Percentiles rank a stretch among this genome's conserved stretches.
phyloP scores from a whole-genome alignment of 1,139 yeast genomes.

The Pichia sp. region DNA sequence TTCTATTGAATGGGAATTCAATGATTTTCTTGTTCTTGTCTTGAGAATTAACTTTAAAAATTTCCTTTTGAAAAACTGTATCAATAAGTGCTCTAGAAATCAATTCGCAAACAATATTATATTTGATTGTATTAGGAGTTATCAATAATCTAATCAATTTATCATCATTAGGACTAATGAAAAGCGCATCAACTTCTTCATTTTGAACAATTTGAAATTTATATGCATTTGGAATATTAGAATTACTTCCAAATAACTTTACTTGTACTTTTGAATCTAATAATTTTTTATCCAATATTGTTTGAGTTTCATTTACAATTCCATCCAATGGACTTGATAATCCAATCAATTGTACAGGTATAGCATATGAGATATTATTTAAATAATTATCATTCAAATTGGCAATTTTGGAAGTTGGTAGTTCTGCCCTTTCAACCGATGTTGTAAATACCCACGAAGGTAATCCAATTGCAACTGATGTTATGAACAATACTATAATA shows the following conservation, averaged over 20 bases:
- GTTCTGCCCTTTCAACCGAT: conserved; percentile 63
- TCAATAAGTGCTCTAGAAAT: conserved; percentile 32
- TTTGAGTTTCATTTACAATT: conserved; percentile 31
- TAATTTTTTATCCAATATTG: conserved; percentile 25
- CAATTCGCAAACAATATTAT: conserved; percentile 32
- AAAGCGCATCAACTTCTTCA: conserved; percentile 26
- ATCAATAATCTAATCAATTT: conserved; percentile 29
- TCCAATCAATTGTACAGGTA: conserved; percentile 48
- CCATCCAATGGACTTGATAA: conserved; percentile 28
- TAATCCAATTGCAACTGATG: conserved; percentile 52
- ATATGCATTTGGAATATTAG: conserved; percentile 15
- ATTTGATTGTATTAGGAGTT: conserved; percentile 28
- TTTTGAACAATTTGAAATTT: conserved; percentile 24
- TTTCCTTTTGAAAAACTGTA: conserved; percentile 34
- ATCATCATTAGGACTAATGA: conserved; percentile 32
- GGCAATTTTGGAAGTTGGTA: conserved; percentile 53
- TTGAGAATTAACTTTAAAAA: conserved; percentile 13
- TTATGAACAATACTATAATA: conserved; percentile 22
- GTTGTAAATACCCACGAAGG: conserved; percentile 74
- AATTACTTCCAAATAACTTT: conserved; percentile 12
- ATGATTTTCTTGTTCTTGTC: conserved; percentile 7
- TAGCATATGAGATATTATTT: conserved; percentile 29
- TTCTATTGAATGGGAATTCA: conserved; percentile 20
- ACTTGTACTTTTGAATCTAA: conserved; percentile 3
- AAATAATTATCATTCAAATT: conserved; percentile 26